Conservation (phyloP, 108 stramenopile genomes). For the Mediolabrus comicus region DNA sequence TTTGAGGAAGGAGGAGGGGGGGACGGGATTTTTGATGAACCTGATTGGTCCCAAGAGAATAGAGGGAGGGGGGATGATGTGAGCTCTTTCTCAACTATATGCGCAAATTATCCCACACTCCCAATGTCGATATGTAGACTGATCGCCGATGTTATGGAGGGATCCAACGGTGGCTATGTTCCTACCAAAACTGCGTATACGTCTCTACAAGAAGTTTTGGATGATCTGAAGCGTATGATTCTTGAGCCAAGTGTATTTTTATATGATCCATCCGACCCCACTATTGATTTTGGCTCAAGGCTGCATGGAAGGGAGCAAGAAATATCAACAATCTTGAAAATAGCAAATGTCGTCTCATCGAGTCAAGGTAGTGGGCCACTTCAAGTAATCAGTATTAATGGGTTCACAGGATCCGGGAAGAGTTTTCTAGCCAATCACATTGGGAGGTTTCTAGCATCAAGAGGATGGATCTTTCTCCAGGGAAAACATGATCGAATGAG, state of each 20-base stretch:
- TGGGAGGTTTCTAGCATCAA: background rate
- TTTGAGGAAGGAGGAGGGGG: conserved; percentile 3
- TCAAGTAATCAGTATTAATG: background rate
- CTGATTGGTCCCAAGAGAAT: background rate
- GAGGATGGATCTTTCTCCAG: background rate
- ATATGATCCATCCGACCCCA: background rate
- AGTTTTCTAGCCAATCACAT: conserved; percentile 3
- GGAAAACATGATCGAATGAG: background rate
- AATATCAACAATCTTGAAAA: background rate
- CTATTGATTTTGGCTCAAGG: background rate
- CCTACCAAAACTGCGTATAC: conserved; percentile 1
- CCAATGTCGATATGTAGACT: conserved; percentile 12
- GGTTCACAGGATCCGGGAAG: conserved; percentile 2
- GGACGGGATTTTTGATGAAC: background rate
- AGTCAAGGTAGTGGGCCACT: background rate
- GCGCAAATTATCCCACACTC: background rate
- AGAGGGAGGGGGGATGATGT: background rate
- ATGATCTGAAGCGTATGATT: conserved; percentile 15
- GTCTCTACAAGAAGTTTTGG: conserved; percentile 8
- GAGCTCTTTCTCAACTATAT: background rate
- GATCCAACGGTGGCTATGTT: background rate
- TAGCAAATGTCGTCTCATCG: background rate
- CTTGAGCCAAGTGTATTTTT: conserved; percentile 1
- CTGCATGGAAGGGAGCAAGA: background rate
- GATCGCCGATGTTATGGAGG: conserved; percentile 10